Evolutionary conservation across 768 basidiomycete species (phyloP), one percentile per base, ranked within the genome.

Genomic region (Fistulinella prunicolor): DNA sequence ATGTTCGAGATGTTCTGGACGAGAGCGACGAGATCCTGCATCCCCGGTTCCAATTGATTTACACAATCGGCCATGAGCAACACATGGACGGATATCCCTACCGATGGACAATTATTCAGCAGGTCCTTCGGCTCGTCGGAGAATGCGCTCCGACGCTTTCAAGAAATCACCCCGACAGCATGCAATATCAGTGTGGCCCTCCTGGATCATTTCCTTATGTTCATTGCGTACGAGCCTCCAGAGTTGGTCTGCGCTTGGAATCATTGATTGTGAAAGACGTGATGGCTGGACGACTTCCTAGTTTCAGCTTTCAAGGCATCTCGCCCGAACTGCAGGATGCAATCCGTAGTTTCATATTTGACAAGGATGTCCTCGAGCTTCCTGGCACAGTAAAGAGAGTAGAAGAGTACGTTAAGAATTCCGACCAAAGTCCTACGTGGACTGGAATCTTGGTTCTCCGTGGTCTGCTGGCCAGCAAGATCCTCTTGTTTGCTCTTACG

Each of bases 91-190:
- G 58, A 20, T 52, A 50, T 17, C 65, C 66, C 0, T 52, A 67
- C 30, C 44, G 67, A 37, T 69, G 67, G 67, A 46, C 38, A 1
- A 65, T 54, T 6, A 49, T 38, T 4, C 68, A 69, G 24, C 51
- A 69, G n/a, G 42, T 68, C 0, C 39, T 68, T 20, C 3, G 16
- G 20, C 54, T 62, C 9, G 41, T 60, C 1, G 44, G 44, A 12
- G 43, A 35, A 7, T 47, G 48, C 16, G 49, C 49, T 3, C 0
- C 19, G 20, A 19, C 22, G 2, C 16, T 58, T 16, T 38, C 36
- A 19, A 44, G 10, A n/a, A n/a, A n/a, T n/a, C n/a, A n/a, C n/a
- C n/a, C n/a, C n/a, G n/a, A n/a, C n/a, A n/a, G n/a, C n/a, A n/a
- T n/a, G n/a, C n/a, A n/a, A n/a, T n/a, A n/a, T n/a, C n/a, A n/a